Evolutionary conservation across 768 basidiomycete species (phyloP).

Genomic region (Mycena leptocephala): DNA sequence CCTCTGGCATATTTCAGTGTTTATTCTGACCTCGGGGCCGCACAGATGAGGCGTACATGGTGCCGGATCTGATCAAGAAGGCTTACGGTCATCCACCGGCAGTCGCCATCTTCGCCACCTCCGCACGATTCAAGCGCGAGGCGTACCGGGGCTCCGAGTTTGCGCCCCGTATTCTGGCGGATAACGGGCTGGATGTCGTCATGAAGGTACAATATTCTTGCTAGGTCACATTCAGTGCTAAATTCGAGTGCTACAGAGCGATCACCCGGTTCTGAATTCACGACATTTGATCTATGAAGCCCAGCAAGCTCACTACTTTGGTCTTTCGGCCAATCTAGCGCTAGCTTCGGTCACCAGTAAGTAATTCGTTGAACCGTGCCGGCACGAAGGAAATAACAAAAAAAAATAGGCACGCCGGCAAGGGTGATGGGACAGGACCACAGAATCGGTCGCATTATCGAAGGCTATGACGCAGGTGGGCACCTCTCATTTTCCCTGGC

Average conservation of each 20-base stretch:
- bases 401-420: constrained; percentile 51
- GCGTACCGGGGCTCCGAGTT: constrained; percentile 84
- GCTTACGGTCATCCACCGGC: constrained; percentile 79
- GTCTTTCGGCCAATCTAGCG: constrained; percentile 70
- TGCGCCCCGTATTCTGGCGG: constrained; percentile 82
- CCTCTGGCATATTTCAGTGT: background rate
- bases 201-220: constrained; percentile 72
- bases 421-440: background rate
- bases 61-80: constrained; percentile 81
- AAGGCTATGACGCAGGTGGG: constrained; percentile 80
- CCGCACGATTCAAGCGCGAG: constrained; percentile 67
- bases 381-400: constrained; percentile 73
- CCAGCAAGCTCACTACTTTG: constrained; percentile 78
- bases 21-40: background rate
- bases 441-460: constrained; percentile 23
- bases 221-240: background rate
- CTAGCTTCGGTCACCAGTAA: constrained; percentile 76
- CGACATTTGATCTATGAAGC: constrained; percentile 82
- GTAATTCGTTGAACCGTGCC: constrained; percentile 70
- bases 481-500: background rate
- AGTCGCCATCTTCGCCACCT: constrained; percentile 83
- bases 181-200: constrained; percentile 79
- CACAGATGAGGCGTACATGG: constrained; percentile 81
- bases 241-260: constrained; percentile 54
- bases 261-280: constrained; percentile 73